phyloP scores from a whole-genome alignment of 2,329 filamentous ascomycete species.

The Phialemonium atrogriseum region DNA sequence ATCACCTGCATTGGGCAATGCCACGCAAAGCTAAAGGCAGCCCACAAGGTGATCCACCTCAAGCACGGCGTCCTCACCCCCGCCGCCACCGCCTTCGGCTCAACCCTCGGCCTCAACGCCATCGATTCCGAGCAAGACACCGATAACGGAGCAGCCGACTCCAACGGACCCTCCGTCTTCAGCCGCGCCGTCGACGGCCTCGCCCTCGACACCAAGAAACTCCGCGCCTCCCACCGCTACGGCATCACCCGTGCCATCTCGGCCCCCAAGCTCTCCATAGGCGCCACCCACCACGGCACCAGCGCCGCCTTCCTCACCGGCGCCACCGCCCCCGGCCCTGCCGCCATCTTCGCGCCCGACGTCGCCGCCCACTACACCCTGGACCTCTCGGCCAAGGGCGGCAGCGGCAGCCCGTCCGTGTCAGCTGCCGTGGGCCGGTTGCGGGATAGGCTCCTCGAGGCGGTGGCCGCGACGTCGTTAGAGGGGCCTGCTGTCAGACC shows the following conservation, averaged over 20 bases:
- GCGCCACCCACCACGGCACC: slow-evolving; percentile 38
- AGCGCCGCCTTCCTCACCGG: slow-evolving; percentile 44
- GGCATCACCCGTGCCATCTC: slow-evolving; percentile 46
- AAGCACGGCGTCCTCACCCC: slow-evolving; percentile 45
- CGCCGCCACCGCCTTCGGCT: slow-evolving; percentile 47
- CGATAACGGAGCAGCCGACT: slow-evolving; percentile 33
- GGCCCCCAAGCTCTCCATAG: slow-evolving; percentile 32
- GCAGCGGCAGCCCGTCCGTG: slow-evolving; percentile 35
- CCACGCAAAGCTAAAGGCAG: slow-evolving; percentile 23
- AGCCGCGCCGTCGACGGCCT: slow-evolving; percentile 45
- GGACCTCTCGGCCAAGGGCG: slow-evolving; percentile 34
- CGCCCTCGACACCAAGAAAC: slow-evolving; percentile 35
- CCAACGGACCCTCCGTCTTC: too few species aligned
- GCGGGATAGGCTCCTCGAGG: slow-evolving; percentile 44
- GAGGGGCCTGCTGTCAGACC: too few species aligned
- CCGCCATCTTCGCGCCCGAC: slow-evolving; percentile 45
- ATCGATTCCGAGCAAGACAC: slow-evolving; percentile 45
- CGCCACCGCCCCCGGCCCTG: slow-evolving; percentile 33
- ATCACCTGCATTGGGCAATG: slow-evolving; percentile 51
- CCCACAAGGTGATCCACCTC: slow-evolving; percentile 38
- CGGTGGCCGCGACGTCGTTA: too few species aligned
- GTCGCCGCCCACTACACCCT: slow-evolving; percentile 53
- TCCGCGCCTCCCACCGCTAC: slow-evolving; percentile 35
- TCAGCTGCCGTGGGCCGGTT: slow-evolving; percentile 45
- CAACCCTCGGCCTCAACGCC: slow-evolving; percentile 47